phyloP scores from a whole-genome alignment of 2,329 filamentous ascomycete species.

The Metarhizium sp. region DNA sequence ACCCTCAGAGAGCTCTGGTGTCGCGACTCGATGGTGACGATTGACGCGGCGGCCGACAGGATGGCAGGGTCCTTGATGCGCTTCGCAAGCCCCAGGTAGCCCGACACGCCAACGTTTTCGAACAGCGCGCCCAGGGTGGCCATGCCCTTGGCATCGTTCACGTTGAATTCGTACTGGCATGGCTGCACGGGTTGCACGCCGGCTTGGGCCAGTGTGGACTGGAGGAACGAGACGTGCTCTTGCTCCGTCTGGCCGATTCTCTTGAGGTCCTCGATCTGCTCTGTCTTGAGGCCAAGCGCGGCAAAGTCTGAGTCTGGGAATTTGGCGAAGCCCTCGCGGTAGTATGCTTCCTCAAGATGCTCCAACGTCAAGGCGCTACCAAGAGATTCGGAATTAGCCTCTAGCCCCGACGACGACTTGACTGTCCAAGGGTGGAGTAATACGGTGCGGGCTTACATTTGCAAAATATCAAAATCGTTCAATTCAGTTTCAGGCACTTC shows the following conservation, averaged over 20 bases:
- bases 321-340: slow-evolving; percentile 59
- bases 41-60: slow-evolving; percentile 57
- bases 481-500: background rate
- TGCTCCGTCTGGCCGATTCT: slow-evolving; percentile 54
- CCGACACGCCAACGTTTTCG: slow-evolving; percentile 66
- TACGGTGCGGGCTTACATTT: slow-evolving; percentile 37
- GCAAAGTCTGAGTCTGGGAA: slow-evolving; percentile 57
- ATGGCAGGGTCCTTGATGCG: slow-evolving; percentile 50
- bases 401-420: background rate
- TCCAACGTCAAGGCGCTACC: slow-evolving; percentile 57
- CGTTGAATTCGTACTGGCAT: slow-evolving; percentile 64
- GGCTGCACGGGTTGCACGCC: slow-evolving; percentile 57
- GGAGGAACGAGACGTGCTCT: slow-evolving; percentile 30
- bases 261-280: slow-evolving; percentile 40
- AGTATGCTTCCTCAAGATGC: slow-evolving; percentile 65
- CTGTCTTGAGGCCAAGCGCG: slow-evolving; percentile 29
- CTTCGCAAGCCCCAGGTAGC: slow-evolving; percentile 62
- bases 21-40: slow-evolving; percentile 63
- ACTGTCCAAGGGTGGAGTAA: background rate
- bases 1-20: slow-evolving; percentile 65
- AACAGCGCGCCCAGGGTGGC: slow-evolving; percentile 60
- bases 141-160: slow-evolving; percentile 57
- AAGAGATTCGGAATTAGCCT: background rate
- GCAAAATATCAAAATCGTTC: slow-evolving; percentile 29
- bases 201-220: slow-evolving; percentile 49